Base-by-base conservation (phyloP, 345 rosid species). In the Combretum micranthum region DNA sequence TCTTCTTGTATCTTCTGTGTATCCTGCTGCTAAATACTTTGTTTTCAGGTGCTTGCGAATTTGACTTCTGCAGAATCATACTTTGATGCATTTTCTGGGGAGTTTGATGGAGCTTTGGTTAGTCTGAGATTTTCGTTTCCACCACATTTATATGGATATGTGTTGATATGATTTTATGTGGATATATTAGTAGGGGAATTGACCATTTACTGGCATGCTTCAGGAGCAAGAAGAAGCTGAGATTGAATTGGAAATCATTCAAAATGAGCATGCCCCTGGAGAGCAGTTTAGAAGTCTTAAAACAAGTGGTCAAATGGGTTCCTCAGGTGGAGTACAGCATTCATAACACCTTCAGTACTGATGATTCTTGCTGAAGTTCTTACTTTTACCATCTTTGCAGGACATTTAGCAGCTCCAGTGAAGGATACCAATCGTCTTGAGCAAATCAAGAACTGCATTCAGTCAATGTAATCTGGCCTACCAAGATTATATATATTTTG, bases 211-310 rank as follows among this genome's bases (percentile, higher is more conserved):
- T 32, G 12, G 51, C 52, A 59, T 63, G 44, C 59, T 67, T 59
- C 60, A 88, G 96, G 86, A 76, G 70, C 79, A 79, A 42, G 83
- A 85, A 68, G 87, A 83, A 79, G 92, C 85, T 65, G 89, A 87
- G 67, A 64, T 87, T 47, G 92, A 87, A 64, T 63, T 85, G 56
- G 86, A 83, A 26, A 59, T 87, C 59, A 60, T 87, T 67, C 76
- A 52, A 64, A 77, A 76, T 57, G 92, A 79, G 53, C 55, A 63
- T 57, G 68, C 59, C 21, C 47, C 53, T 13, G 60, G 52, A 32
- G 78, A 76, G 62, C 62, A 78, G 49, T 59, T 63, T 15, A 65
- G 57, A 66, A 61, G 52, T 64, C 69, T 64, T 55, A 60, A 57
- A 50, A 76, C 69, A 48, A 74, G 59, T 48, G 53, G 63, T 62